Evolutionary conservation across 305 asterid genomes (phyloP).

Genomic region (Fraxinus xanthoxyloides): DNA sequence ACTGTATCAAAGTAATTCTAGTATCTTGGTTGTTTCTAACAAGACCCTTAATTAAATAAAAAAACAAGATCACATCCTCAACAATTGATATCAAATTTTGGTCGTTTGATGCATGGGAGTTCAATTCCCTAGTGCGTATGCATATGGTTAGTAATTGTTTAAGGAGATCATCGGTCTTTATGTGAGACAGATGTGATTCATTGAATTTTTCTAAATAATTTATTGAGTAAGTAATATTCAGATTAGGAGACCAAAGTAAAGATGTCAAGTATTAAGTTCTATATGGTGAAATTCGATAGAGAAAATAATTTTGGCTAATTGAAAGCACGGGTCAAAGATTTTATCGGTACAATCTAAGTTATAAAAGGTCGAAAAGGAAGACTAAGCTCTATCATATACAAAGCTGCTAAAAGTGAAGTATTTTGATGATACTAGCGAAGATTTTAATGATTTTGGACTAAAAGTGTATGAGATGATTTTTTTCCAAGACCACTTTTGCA

Average conservation of each 20-base stretch:
- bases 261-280: neutral
- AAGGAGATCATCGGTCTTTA: neutral
- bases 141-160: neutral
- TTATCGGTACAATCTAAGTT: neutral
- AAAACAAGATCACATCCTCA: neutral
- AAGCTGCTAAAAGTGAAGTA: too few relatives aligned
- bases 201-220: too few relatives aligned
- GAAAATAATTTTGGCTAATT: neutral
- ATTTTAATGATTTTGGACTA: too few relatives aligned
- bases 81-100: neutral
- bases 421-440: too few relatives aligned
- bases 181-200: neutral
- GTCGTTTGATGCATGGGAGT: neutral
- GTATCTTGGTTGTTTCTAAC: too few relatives aligned
- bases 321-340: neutral
- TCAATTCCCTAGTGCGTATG: neutral
- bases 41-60: neutral
- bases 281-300: neutral
- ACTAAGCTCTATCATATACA: too few relatives aligned
- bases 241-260: neutral
- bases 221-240: neutral
- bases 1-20: too few relatives aligned
- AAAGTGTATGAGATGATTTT: neutral
- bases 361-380: too few relatives aligned
- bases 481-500: neutral